Base-by-base conservation (phyloP, 2,329 filamentous ascomycete species). In the Lachnellula subtilissima region DNA sequence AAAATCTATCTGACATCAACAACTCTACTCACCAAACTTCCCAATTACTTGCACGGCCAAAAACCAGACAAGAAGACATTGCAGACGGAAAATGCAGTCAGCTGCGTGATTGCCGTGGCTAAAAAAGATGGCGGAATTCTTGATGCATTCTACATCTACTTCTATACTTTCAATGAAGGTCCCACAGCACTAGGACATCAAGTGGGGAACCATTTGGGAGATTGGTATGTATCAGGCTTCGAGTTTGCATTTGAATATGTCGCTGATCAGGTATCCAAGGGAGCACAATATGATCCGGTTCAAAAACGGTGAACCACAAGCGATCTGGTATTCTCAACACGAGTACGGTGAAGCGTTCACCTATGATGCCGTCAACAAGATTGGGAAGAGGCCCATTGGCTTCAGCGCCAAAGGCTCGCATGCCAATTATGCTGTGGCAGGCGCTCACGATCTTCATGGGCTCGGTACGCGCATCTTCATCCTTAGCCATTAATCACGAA, bases 231-330 rank as follows among this genome's bases (percentile, higher is more conserved):
- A n/a, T 39, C 32, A 32, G 8, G 19, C 22, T 23, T 14, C 3
- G 2, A 22, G 12, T 37, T 23, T 17, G 42, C 11, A 22, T 22
- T 1, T 43, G n/a, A 17, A 17, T 9, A 11, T 17, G 12, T 45
- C n/a, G 23, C 45, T 47, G 45, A 47, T 28, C 40, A 17, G 35
- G 15, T 15, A 28, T 42, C 11, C 11, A 11, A 66, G 64, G 64
- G 93, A 97, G 73, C 93, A 97, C 71, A 92, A 88, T 56, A 87
- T 94, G 73, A 80, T 97, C 32, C 88, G 93, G 17, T 97, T 97
- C 70, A 82, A 92, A 65, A 76, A 94, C 60, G 92, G 93, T 53
- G 77, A 84, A 52, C 93, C 93, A 1, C 86, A 88, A 60, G 85
- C 86, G 50, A 83, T 97, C 60, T 97, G 92, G 77, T 87, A 96